Evolutionary conservation across 1,284 basidiomycete species (phyloP).

Genomic region (Schizophyllum amplum): DNA sequence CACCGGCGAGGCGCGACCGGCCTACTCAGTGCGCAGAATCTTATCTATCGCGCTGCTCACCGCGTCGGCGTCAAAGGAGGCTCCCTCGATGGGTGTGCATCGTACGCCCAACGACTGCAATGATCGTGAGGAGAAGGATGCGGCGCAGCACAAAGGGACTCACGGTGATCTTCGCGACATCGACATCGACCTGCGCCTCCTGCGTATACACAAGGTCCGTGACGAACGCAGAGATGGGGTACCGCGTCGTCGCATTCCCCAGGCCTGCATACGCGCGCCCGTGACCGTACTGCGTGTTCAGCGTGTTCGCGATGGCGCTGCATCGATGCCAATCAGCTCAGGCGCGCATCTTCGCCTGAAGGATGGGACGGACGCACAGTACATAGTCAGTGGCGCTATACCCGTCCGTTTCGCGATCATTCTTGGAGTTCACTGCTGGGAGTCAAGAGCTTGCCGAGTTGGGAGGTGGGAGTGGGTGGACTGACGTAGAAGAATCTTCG

Average conservation of each 20-base stretch:
- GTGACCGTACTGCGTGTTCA: slow-evolving; percentile 59
- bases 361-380: slow-evolving; percentile 31
- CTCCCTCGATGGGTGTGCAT: slow-evolving; percentile 37
- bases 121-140: slow-evolving; percentile 7
- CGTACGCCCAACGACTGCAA: slow-evolving; percentile 52
- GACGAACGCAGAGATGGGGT: slow-evolving; percentile 67
- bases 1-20: slow-evolving; percentile 9
- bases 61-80: slow-evolving; percentile 41
- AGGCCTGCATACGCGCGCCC: slow-evolving; percentile 44
- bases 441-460: slow-evolving; percentile 7
- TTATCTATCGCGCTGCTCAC: slow-evolving; percentile 40
- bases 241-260: slow-evolving; percentile 32
- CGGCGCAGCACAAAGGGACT: slow-evolving; percentile 20
- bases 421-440: slow-evolving; percentile 71
- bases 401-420: slow-evolving; percentile 87
- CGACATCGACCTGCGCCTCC: slow-evolving; percentile 53
- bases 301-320: slow-evolving; percentile 62
- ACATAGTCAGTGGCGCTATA: slow-evolving; percentile 86
- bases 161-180: slow-evolving; percentile 55
- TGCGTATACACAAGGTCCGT: slow-evolving; percentile 80
- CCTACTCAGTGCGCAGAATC: slow-evolving; percentile 26
- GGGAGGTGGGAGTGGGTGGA: slow-evolving; percentile 7
- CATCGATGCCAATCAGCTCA: slow-evolving; percentile 5
- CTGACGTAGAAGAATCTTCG: slow-evolving; percentile 81
- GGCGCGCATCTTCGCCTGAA: slow-evolving; percentile 10